phyloP scores from a whole-genome alignment of 1,284 basidiomycete species.

The Tetrapyrgos nigripes region DNA sequence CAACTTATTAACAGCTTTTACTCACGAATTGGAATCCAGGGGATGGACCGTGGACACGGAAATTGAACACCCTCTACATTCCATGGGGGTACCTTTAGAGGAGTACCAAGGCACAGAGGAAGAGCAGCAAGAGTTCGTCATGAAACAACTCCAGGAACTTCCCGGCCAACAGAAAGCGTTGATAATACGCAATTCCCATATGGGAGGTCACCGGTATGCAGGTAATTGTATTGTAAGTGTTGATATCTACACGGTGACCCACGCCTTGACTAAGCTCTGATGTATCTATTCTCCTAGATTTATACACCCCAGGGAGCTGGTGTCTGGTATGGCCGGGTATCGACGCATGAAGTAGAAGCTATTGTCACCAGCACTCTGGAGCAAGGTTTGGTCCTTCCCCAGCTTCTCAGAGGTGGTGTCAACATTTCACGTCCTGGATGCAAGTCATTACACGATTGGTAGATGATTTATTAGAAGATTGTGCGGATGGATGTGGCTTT shows the following conservation, averaged over 20 bases:
- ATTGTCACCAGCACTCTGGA: constrained; percentile 90
- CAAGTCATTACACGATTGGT: constrained; percentile 78
- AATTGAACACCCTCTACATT: constrained; percentile 68
- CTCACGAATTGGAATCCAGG: constrained; percentile 61
- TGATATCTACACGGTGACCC: not conserved
- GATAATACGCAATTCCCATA: constrained; percentile 86
- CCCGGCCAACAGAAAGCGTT: constrained; percentile 53
- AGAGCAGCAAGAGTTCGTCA: constrained; percentile 40
- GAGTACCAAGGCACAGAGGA: constrained; percentile 51
- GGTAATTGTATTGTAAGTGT: constrained; percentile 87
- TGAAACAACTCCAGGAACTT: constrained; percentile 25
- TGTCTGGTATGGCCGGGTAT: constrained; percentile 94
- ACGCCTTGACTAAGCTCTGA: not conserved
- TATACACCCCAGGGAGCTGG: constrained; percentile 85
- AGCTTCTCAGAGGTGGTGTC: constrained; percentile 83
- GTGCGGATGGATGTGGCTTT: too few species aligned
- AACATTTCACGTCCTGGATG: constrained; percentile 76
- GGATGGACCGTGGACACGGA: constrained; percentile 82
- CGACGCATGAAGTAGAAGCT: constrained; percentile 85
- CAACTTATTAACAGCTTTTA: constrained; percentile 55
- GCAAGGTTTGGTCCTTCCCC: constrained; percentile 81
- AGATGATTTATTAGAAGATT: constrained; percentile 26
- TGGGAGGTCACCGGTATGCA: constrained; percentile 91
- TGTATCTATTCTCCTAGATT: constrained; percentile 55
- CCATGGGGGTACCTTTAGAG: constrained; percentile 61